Evolutionary conservation across 768 basidiomycete species (phyloP).

Genomic region (Cystofilobasidium capitatum): DNA sequence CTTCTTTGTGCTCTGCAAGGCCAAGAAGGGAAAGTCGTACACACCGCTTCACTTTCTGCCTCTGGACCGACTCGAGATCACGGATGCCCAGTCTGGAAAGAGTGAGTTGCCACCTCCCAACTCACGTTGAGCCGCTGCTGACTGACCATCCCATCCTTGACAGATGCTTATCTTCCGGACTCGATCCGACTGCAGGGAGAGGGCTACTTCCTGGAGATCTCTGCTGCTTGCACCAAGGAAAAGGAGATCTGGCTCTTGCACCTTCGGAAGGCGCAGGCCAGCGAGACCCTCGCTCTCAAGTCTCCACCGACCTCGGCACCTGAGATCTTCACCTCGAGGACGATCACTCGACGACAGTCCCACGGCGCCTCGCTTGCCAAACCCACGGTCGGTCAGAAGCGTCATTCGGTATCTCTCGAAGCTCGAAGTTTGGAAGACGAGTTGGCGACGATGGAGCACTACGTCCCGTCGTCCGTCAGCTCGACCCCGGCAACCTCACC

Average conservation of each 20-base stretch:
- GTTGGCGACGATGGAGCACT: not conserved
- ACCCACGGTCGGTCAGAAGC: not conserved
- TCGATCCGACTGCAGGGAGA: conserved; percentile 64
- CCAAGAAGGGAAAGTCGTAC: conserved; percentile 61
- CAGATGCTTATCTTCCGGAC: conserved; percentile 63
- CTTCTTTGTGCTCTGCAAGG: conserved; percentile 78
- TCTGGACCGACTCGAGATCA: conserved; percentile 59
- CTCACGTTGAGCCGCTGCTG: not conserved
- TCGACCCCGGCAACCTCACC: not conserved
- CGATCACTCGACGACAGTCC: conserved; percentile 15
- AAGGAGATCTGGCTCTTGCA: conserved; percentile 76
- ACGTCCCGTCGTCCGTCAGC: not conserved
- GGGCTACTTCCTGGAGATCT: conserved; percentile 72
- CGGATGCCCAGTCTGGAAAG: conserved; percentile 43
- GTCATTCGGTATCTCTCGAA: not conserved
- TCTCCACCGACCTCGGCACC: conserved; percentile 19
- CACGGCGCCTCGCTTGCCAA: not conserved
- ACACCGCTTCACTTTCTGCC: conserved; percentile 84
- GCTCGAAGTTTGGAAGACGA: not conserved
- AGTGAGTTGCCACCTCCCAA: conserved; percentile 47
- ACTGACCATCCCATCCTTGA: conserved; percentile 8
- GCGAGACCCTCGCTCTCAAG: not conserved
- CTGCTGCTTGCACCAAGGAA: conserved; percentile 72
- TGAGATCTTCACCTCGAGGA: conserved; percentile 20
- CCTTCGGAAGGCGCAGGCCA: conserved; percentile 48